Percentiles rank a stretch among this genome's conserved stretches.
These are phyloP conservation scores for Immersiporthe knoxdaviesiana DNA, from an alignment of 2,329 filamentous ascomycete species.

Conservation along the genomic window DNA sequence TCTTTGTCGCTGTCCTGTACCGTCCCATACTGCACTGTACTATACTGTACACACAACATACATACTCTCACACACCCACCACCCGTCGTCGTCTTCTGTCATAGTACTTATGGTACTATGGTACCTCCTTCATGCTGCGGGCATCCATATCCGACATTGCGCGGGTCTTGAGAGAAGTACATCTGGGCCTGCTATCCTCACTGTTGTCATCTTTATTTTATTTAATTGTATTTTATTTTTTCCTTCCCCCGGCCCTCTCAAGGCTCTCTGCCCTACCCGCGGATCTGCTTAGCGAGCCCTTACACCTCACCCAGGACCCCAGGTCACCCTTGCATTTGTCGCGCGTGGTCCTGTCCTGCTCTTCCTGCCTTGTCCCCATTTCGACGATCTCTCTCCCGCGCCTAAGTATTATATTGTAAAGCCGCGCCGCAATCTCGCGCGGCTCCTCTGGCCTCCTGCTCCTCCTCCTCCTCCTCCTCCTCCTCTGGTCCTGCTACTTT, in stretches of 20 bases:
- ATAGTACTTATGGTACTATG: not conserved
- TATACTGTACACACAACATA: not conserved
- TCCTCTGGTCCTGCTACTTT: not conserved
- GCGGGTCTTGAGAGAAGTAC: constrained; percentile 10
- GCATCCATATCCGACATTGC: constrained; percentile 22
- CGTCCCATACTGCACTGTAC: constrained; percentile 5
- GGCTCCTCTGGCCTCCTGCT: constrained; percentile 8
- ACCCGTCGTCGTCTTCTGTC: not conserved
- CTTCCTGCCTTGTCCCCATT: not conserved
- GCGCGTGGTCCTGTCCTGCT: not conserved
- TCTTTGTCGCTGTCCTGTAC: constrained; percentile 3
- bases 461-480: no score
- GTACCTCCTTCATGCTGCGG: not conserved
- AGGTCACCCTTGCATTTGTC: not conserved
- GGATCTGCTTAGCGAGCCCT: constrained; percentile 1
- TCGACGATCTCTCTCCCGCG: constrained; percentile 11
- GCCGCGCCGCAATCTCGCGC: constrained; percentile 17
- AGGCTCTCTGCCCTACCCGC: constrained; percentile 13
- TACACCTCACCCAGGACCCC: not conserved
- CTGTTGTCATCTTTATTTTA: constrained; percentile 10
- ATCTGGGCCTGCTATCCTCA: constrained; percentile 10
- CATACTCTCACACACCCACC: not conserved
- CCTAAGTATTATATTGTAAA: constrained; percentile 10
- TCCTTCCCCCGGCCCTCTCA: not conserved
- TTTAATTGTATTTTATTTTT: constrained; percentile 2